Percentiles rank a stretch among this genome's conserved stretches.
These are phyloP conservation scores for Lachnellula suecica DNA, from an alignment of 2,329 filamentous ascomycete species.

Conservation along the genomic window DNA sequence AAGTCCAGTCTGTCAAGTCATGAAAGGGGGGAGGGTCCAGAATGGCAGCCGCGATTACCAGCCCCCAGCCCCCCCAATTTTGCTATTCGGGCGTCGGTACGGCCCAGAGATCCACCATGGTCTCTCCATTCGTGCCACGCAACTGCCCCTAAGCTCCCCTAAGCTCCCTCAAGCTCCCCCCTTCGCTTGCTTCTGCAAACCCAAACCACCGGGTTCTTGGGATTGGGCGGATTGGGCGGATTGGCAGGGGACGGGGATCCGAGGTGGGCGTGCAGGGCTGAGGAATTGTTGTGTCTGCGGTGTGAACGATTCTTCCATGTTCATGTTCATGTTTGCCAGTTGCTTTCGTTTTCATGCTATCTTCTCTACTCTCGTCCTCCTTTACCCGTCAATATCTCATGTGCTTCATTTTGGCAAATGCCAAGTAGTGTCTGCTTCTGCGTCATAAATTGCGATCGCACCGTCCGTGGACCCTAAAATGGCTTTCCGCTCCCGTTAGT, in stretches of 20 bases:
- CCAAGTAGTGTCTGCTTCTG: neutral
- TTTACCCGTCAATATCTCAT: neutral
- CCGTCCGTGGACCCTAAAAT: neutral
- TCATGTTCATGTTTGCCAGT: too few relatives aligned
- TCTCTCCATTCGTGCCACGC: neutral
- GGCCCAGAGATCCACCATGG: neutral
- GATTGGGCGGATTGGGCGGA: neutral
- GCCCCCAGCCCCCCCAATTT: neutral
- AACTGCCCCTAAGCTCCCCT: neutral
- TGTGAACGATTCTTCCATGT: neutral
- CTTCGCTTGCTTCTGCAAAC: neutral
- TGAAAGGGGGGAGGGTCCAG: neutral
- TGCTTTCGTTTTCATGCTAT: neutral
- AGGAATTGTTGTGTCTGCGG: neutral
- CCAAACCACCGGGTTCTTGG: neutral
- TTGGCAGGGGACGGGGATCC: too few relatives aligned
- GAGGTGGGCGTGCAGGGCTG: neutral
- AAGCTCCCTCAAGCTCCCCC: neutral
- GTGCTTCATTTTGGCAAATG: neutral
- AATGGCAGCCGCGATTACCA: too few relatives aligned
- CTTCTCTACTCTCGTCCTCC: neutral
- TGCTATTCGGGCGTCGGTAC: neutral
- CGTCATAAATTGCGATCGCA: neutral
- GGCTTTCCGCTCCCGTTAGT: constrained; percentile 13
- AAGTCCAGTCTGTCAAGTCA: too few relatives aligned